These are phyloP conservation scores for Guyanaporus albipodus DNA, from an alignment of 768 basidiomycete genomes.

Conservation along the genomic window DNA sequence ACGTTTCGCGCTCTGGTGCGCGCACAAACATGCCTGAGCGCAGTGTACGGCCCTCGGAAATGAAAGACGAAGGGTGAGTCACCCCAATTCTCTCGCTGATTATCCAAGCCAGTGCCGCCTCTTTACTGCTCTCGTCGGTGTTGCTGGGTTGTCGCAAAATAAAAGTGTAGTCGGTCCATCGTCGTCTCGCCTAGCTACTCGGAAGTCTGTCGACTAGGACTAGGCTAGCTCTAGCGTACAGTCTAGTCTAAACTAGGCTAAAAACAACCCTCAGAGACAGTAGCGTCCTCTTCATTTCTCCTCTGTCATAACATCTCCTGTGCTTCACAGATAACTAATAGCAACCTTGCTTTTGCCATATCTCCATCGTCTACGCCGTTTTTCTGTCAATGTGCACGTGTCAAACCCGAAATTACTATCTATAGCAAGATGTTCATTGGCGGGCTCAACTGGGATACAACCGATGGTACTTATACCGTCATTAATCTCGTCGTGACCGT, in stretches of 20 bases:
- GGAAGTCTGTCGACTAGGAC: constrained; percentile 58
- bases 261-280: constrained; percentile 58
- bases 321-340: constrained; percentile 80
- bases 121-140: constrained; percentile 19
- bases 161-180: constrained; percentile 41
- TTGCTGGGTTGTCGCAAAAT: constrained; percentile 28
- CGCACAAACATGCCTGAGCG: constrained; percentile 50
- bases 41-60: constrained; percentile 78
- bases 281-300: constrained; percentile 62
- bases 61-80: constrained; percentile 99
- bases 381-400: constrained; percentile 27
- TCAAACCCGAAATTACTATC: constrained; percentile 26
- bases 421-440: constrained; percentile 99
- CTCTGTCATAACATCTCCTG: constrained; percentile 57
- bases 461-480: constrained; percentile 76
- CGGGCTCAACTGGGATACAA: constrained; percentile 99
- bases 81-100: constrained; percentile 8
- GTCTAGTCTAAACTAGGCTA: constrained; percentile 82
- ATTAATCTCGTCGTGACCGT: constrained; percentile 33
- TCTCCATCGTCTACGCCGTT: constrained; percentile 24
- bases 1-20: constrained; percentile 32
- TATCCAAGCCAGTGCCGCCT: constrained; percentile 1
- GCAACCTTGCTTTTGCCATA: constrained; percentile 48
- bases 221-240: constrained; percentile 75
- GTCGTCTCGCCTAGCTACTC: constrained; percentile 41